These are phyloP conservation scores for Condylostoma magnum DNA, from an alignment of 169 alveolate genomes.

Conservation along the genomic window DNA sequence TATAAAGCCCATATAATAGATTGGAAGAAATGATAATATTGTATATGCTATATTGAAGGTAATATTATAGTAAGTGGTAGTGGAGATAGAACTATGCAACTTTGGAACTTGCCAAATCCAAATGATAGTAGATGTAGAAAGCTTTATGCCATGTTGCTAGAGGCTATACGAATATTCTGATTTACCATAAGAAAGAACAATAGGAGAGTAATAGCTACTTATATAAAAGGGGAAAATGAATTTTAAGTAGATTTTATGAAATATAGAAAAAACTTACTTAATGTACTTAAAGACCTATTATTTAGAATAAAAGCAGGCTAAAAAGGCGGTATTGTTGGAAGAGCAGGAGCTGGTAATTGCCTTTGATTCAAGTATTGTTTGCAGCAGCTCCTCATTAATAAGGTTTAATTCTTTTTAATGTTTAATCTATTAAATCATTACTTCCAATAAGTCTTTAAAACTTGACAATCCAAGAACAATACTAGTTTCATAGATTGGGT, in stretches of 20 bases:
- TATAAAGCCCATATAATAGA: too few species aligned
- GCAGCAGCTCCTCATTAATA: slow-evolving; percentile 66
- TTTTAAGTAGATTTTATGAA: slow-evolving; percentile 60
- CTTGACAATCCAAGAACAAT: too few species aligned
- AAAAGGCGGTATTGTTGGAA: slow-evolving; percentile 84
- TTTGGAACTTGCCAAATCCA: too few species aligned
- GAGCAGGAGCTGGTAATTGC: slow-evolving; percentile 89
- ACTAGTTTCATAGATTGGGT: too few species aligned
- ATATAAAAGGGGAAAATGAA: slow-evolving; percentile 34
- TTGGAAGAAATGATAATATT: too few species aligned
- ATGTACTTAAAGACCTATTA: slow-evolving; percentile 55
- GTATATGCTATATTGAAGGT: too few species aligned
- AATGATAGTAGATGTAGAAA: background rate
- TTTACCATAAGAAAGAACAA: background rate
- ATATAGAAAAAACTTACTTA: slow-evolving; percentile 69
- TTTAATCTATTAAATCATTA: slow-evolving; percentile 37
- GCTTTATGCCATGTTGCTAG: background rate
- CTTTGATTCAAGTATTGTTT: slow-evolving; percentile 74
- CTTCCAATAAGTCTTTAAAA: slow-evolving; percentile 43
- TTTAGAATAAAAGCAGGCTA: slow-evolving; percentile 70
- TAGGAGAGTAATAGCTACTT: background rate
- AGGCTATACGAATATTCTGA: background rate
- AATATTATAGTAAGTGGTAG: too few species aligned
- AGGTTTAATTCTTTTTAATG: slow-evolving; percentile 52
- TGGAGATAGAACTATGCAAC: too few species aligned